Base-by-base conservation (phyloP, 2,329 filamentous ascomycete genomes). In the Colletotrichum lupini region DNA sequence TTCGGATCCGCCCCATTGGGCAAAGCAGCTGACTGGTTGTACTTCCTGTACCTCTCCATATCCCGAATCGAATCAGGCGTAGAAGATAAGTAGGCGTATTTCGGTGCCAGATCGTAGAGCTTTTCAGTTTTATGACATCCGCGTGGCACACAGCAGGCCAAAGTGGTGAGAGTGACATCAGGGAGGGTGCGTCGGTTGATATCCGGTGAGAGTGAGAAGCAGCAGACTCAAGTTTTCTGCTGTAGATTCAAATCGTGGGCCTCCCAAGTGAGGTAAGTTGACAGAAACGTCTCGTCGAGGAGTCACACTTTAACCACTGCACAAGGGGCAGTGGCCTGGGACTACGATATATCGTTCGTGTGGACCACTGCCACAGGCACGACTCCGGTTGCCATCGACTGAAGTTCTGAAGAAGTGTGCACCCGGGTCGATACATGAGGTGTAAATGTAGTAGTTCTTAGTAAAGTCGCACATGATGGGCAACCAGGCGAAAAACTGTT, bases 371-470 rank as follows among this genome's bases (percentile, higher is more conserved):
- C 88, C 79, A 77, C 93, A 95, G 37, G 88, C 85, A 37, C 86
- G 82, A 71, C 90, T 87, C 75, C 86, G 87, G 79, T 85, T 89
- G 68, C 92, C 92, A 77, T 95, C 93, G 65, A 92, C 85, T 1
- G 90, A 90, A 1, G 91, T 94, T 75, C 89, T 87, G 81, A 93
- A 92, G 82, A 94, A 94, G 81, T 95, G 93, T 19, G 89, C 86
- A 53, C 90, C 90, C 0, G 92, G 92, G 78, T 94, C 91, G 69
- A 87, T 82, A 79, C 93, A 95, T 56, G 89, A 87, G 70, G 91
- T 91, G 83, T 94, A 94, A 81, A 95, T 92, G 83, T 94, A 94
- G 81, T 92, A 94, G 82, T 94, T 94, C 78, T 92, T 93, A 78
- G 91, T 92, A 79, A 92, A 93, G 80, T 90, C 86, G 79, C 89